Evolutionary conservation across 495 filamentous ascomycete genomes (phyloP).

Genomic region (Penicillium coffeae): DNA sequence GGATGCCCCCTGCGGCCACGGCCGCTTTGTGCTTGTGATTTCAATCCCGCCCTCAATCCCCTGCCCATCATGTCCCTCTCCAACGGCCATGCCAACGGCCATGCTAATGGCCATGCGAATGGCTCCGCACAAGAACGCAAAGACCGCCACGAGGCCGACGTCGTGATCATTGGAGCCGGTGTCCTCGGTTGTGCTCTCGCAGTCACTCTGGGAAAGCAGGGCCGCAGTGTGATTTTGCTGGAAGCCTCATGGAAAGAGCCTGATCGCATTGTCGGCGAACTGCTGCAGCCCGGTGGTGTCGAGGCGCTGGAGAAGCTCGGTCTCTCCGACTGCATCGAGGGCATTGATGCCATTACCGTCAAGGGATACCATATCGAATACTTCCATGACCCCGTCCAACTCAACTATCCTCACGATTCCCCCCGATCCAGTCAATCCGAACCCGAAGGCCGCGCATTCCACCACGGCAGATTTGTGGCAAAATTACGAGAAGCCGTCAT

Average conservation of each 20-base stretch:
- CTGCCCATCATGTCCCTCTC: slow-evolving; percentile 19
- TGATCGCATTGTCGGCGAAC: slow-evolving; percentile 92
- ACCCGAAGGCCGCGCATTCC: slow-evolving; percentile 70
- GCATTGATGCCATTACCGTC: slow-evolving; percentile 77
- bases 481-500: slow-evolving; percentile 66
- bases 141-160: slow-evolving; percentile 61
- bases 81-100: slow-evolving; percentile 8
- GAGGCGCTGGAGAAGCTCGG: slow-evolving; percentile 77
- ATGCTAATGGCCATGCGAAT: slow-evolving; percentile 21
- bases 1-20: slow-evolving; percentile 14
- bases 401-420: slow-evolving; percentile 60
- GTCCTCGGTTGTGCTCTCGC: slow-evolving; percentile 86
- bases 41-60: slow-evolving; percentile 1
- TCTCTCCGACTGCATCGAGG: slow-evolving; percentile 76
- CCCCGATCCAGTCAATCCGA: slow-evolving; percentile 17
- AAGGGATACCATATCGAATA: slow-evolving; percentile 87
- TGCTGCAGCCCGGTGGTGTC: slow-evolving; percentile 90
- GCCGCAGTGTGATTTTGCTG: slow-evolving; percentile 84
- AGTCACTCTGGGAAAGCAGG: slow-evolving; percentile 80
- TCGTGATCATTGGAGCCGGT: slow-evolving; percentile 87
- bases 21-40: slow-evolving; percentile 6
- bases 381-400: slow-evolving; percentile 69
- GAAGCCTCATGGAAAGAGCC: slow-evolving; percentile 89
- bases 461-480: slow-evolving; percentile 80
- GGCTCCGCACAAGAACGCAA: slow-evolving; percentile 35